Evolutionary conservation across 352 stramenopile species (phyloP).

Genomic region (Phytophthora fragariaefolia): DNA sequence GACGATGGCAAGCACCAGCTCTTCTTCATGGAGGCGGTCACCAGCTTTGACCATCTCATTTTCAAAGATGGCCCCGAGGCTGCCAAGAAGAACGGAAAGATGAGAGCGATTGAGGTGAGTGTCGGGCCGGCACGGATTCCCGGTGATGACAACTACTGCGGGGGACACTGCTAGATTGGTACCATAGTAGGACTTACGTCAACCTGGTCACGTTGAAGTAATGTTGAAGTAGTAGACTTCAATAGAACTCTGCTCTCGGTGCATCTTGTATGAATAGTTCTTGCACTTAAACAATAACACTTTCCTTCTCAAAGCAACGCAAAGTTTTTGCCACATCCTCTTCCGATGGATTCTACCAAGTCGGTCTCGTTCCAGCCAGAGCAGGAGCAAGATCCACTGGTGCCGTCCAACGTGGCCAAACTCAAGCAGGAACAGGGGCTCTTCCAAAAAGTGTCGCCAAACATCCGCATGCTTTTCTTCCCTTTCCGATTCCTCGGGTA

Average conservation of each 20-base stretch:
- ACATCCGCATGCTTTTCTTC: conserved; percentile 30
- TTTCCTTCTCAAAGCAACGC: background rate
- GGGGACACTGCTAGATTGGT: conserved; percentile 59
- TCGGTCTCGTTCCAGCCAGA: conserved; percentile 14
- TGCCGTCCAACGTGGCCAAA: conserved; percentile 4
- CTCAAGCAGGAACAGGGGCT: conserved; percentile 11
- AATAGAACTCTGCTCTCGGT: background rate
- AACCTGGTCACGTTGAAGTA: conserved; percentile 21
- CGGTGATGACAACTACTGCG: conserved; percentile 51
- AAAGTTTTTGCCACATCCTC: background rate
- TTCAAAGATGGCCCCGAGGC: conserved; percentile 38
- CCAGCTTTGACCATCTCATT: conserved; percentile 45
- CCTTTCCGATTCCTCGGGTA: conserved; percentile 32
- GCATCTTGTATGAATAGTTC: background rate
- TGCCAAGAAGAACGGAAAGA: conserved; percentile 41
- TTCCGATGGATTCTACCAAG: conserved; percentile 5
- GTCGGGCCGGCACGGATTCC: conserved; percentile 51
- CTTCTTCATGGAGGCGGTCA: conserved; percentile 60
- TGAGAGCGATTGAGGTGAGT: conserved; percentile 53
- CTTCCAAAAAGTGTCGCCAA: conserved; percentile 27
- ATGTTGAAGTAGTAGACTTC: conserved; percentile 4
- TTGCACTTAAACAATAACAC: conserved; percentile 11
- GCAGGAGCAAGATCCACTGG: conserved; percentile 9
- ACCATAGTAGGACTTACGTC: background rate
- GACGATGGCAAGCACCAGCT: conserved; percentile 47